phyloP scores from a whole-genome alignment of 208 protist genomes.

The Leishmania aethiopica region DNA sequence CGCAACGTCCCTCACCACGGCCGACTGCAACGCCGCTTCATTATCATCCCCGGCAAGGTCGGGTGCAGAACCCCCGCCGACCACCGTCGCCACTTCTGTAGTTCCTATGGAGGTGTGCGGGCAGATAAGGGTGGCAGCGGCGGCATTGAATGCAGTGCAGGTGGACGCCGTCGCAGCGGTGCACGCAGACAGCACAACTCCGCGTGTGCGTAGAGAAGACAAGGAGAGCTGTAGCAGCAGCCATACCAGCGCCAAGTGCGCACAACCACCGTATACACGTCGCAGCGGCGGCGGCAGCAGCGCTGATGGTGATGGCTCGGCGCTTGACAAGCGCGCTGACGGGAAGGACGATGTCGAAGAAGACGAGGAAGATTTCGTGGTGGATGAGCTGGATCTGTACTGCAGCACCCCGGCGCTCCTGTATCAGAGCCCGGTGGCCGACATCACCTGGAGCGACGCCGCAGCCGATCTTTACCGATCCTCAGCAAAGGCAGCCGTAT shows the following conservation, averaged over 20 bases:
- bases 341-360: not conserved
- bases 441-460: not conserved
- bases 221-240: not conserved
- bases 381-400: conserved; percentile 19
- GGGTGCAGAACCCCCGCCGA: not conserved
- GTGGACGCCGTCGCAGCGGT: not conserved
- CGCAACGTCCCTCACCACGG: not conserved
- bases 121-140: not conserved
- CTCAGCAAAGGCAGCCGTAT: not conserved
- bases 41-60: not conserved
- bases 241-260: not conserved
- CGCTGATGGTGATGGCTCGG: not conserved
- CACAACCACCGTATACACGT: not conserved
- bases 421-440: conserved; percentile 2
- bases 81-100: not conserved
- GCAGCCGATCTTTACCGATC: not conserved
- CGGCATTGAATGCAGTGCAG: not conserved
- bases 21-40: not conserved
- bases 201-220: not conserved
- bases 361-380: conserved; percentile 5
- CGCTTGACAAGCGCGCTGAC: not conserved
- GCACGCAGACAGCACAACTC: not conserved
- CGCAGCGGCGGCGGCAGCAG: not conserved
- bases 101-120: not conserved
- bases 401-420: not conserved